Base-by-base conservation (phyloP, 768 basidiomycete genomes). In the Pulveroboletus sp. region DNA sequence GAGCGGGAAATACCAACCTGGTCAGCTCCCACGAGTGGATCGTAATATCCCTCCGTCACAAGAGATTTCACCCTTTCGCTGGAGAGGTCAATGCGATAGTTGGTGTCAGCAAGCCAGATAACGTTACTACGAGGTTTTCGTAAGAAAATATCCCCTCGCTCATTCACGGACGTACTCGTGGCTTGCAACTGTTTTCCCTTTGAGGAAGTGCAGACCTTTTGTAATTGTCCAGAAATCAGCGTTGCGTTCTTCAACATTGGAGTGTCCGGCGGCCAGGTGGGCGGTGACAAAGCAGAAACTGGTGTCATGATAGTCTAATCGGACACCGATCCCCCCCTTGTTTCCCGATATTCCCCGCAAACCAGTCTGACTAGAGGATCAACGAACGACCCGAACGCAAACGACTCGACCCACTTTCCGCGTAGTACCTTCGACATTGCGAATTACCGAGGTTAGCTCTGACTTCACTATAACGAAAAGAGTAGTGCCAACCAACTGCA, bases 261-360 rank as follows among this genome's bases (percentile, higher is more conserved):
- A 63, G 61, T 96, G 93, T 7, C 96, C 96, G n/a, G 96, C 94
- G 14, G 96, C 94, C 37, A 98, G 78, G 68, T 98, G 96, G 4
- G 91, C 92, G 8, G 95, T 97, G 54, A 99, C 67, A 71, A 98
- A 94, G 70, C 96, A 99, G 60, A 97, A 86, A 49, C 81, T 87
- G 8, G 94, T 89, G 62, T 94, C 93, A 57, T 89, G 78, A 60
- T 90, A 91, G 27, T 98, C 89, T 44, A 99, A 73, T 11, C 96
- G 85, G 55, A 99, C 91, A 6, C 86, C 93, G 11, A 95, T 89
- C 2, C 93, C 96, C 17, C 96, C 96, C 72, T 99, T 95, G 72
- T 95, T 95, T 27, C 93, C 96, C 0, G 93, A 93, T 82, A 98
- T 93, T 11, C 96, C 96, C 31, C 86, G 79, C 37, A 90, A 73